Evolutionary conservation across 495 filamentous ascomycete species (phyloP).

Genomic region (Physcia stellaris): DNA sequence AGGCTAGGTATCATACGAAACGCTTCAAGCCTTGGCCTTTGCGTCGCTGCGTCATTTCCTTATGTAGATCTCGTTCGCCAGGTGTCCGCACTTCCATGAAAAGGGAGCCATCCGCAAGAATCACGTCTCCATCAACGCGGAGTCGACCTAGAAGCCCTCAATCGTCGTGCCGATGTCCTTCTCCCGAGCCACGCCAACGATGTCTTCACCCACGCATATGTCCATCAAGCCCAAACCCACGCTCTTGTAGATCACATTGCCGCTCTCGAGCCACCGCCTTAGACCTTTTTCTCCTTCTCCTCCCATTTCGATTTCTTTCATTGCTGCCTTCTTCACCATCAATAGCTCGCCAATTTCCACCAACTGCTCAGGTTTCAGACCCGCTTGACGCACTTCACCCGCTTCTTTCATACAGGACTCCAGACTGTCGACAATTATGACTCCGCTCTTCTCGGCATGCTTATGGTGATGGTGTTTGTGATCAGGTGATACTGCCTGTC

Average conservation of each 20-base stretch:
- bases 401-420: conserved; percentile 71
- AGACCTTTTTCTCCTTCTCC: conserved; percentile 39
- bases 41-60: no score
- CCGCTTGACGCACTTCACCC: conserved; percentile 76
- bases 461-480: conserved; percentile 51
- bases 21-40: no score
- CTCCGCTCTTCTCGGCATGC: conserved; percentile 57
- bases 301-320: conserved; percentile 24
- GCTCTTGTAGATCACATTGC: conserved; percentile 81
- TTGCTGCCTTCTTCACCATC: conserved; percentile 46
- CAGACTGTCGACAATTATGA: conserved; percentile 71
- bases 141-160: conserved; percentile 62
- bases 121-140: no score
- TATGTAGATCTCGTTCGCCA: no score
- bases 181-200: conserved; percentile 60
- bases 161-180: conserved; percentile 61
- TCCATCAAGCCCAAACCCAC: conserved; percentile 77
- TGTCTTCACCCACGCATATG: conserved; percentile 56
- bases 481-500: conserved; percentile 46
- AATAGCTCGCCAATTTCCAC: conserved; percentile 80
- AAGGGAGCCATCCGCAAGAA: no score
- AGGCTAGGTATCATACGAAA: no score
- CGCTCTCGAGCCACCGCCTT: conserved; percentile 56
- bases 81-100: no score
- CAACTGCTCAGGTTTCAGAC: conserved; percentile 52